Base-by-base conservation (phyloP, 768 basidiomycete genomes). In the Rhizopogon vinicolor region DNA sequence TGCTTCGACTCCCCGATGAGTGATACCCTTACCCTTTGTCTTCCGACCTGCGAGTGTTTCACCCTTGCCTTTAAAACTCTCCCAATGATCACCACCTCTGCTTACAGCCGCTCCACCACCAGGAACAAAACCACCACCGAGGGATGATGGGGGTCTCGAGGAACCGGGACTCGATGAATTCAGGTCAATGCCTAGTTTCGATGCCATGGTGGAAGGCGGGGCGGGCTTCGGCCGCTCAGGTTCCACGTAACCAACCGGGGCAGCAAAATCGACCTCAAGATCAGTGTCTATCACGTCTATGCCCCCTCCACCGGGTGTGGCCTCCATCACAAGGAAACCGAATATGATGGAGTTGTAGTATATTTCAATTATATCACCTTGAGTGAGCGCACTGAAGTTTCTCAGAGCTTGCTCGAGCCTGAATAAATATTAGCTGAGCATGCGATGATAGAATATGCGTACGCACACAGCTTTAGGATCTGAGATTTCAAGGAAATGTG, bases 281-380 rank as follows among this genome's bases (percentile, higher is more conserved):
- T 99, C 97, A 0, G 94, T 98, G 66, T 99, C 94, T 51, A 97
- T 73, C 51, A 98, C 83, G 46, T 77, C 85, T 63, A 99, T 98
- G 7, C 94, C 96, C 55, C 84, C 84, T 18, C 88, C 91, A 7
- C 89, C 90, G 2, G 94, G 93, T 44, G 78, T 81, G 10, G 88
- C 83, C 72, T 98, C 96, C 93, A 98, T 97, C 39, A 99, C 87
- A 42, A 98, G 84, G 44, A 99, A 80, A 50, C 94, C 92, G 68
- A 99, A 98, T 19, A 93, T 81, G 64, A 99, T 93, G 0, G 86
- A 86, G 69, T 98, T 98, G 73, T 99, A 98, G n/a, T 79, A 85
- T 65, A 99, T 96, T 73, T 98, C 97, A 67, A 99, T 92, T 58
- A 97, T 96, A 66, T 99, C 97, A 43, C 94, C 94, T 64, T 94